Evolutionary conservation across 768 basidiomycete genomes (phyloP).

Genomic region (Mycena crocata): DNA sequence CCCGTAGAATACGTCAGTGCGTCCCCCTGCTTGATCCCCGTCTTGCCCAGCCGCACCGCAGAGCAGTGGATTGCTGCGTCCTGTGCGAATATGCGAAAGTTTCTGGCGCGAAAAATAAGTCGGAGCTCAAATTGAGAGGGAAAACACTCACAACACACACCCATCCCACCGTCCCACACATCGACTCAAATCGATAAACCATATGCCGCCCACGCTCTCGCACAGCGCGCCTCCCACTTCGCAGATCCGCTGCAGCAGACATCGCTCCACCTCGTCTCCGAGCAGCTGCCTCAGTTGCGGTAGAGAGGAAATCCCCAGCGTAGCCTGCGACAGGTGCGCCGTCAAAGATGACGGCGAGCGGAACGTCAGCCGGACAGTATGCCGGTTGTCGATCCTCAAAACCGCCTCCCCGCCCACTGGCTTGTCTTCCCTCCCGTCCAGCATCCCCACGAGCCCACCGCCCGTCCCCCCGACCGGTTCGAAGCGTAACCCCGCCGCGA

Average conservation of each 20-base stretch:
- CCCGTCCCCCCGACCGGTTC: constrained; percentile 78
- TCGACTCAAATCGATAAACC: constrained; percentile 82
- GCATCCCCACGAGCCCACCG: constrained; percentile 62
- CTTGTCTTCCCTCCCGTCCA: constrained; percentile 49
- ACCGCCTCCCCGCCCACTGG: constrained; percentile 62
- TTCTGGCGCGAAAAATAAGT: constrained; percentile 52
- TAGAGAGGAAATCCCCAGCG: constrained; percentile 76
- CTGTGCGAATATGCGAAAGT: constrained; percentile 70
- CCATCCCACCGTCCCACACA: constrained; percentile 87
- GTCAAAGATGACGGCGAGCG: constrained; percentile 78
- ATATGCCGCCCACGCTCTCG: constrained; percentile 69
- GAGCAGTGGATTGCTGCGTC: constrained; percentile 65
- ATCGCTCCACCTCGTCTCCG: constrained; percentile 80
- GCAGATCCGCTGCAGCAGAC: constrained; percentile 76
- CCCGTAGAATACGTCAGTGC: constrained; percentile 54
- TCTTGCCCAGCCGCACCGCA: constrained; percentile 64
- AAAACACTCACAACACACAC: constrained; percentile 70
- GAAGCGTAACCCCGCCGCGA: constrained; percentile 68
- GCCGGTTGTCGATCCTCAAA: constrained; percentile 71
- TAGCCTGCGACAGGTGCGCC: constrained; percentile 87
- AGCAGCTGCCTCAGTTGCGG: constrained; percentile 82
- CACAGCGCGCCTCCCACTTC: constrained; percentile 69
- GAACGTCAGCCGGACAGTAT: constrained; percentile 82
- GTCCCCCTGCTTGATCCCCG: constrained; percentile 53
- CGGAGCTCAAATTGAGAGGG: neutral